Conservation (phyloP, 2,329 filamentous ascomycete genomes). For the Zalaria obscura region DNA sequence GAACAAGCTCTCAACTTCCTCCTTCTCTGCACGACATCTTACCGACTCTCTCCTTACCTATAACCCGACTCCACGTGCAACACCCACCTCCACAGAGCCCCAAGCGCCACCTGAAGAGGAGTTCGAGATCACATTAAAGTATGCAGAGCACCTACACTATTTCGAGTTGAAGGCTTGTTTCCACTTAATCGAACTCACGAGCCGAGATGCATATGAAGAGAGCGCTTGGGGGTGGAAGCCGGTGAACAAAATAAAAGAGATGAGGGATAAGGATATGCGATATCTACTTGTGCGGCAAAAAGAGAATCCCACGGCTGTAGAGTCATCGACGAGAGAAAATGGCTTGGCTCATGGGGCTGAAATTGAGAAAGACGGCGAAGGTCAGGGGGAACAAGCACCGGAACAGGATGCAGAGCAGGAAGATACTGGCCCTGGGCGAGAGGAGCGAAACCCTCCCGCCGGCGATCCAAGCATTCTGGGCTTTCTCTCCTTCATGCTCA, state of each 20-base stretch:
- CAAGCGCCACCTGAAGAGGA: too few species aligned
- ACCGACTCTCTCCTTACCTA: too few species aligned
- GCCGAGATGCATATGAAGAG: conserved; percentile 46
- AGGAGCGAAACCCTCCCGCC: background rate
- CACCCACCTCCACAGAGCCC: too few species aligned
- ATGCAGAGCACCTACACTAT: conserved; percentile 5
- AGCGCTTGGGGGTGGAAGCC: conserved; percentile 52
- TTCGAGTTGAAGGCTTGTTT: conserved; percentile 36
- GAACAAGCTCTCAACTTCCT: too few species aligned
- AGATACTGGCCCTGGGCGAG: background rate
- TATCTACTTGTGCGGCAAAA: conserved; percentile 44
- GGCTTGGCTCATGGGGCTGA: too few species aligned
- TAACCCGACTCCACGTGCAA: too few species aligned
- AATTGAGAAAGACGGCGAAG: background rate
- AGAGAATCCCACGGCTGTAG: too few species aligned
- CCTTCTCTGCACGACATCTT: too few species aligned
- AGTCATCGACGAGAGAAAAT: too few species aligned
- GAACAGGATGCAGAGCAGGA: background rate
- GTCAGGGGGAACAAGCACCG: background rate
- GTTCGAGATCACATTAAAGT: conserved; percentile 3
- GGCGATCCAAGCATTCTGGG: conserved; percentile 10
- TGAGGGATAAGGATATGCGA: conserved; percentile 51
- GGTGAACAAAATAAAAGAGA: conserved; percentile 48
- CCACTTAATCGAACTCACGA: conserved; percentile 47
- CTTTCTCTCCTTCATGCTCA: conserved; percentile 57